These are phyloP conservation scores for Clonostachys byssicola DNA, from an alignment of 2,329 filamentous ascomycete genomes.

Conservation along the genomic window DNA sequence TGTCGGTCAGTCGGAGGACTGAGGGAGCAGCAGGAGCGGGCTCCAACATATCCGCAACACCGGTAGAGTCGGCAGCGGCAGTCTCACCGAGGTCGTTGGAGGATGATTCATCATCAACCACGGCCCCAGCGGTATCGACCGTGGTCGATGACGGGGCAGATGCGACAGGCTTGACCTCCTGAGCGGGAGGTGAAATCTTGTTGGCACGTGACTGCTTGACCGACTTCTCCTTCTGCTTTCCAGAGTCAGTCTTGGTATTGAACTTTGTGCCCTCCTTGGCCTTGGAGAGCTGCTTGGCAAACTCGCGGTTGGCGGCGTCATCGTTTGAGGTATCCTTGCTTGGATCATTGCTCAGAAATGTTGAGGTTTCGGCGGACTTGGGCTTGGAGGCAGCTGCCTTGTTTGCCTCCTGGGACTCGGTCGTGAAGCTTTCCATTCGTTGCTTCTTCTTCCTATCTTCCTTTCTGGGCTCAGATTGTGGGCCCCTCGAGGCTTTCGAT, in stretches of 20 bases:
- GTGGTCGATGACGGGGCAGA: conserved; percentile 68
- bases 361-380: conserved; percentile 14
- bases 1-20: conserved; percentile 72
- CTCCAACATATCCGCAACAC: conserved; percentile 91
- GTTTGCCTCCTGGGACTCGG: conserved; percentile 24
- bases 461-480: conserved; percentile 26
- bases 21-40: conserved; percentile 62
- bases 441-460: conserved; percentile 41
- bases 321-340: conserved; percentile 46
- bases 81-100: conserved; percentile 58
- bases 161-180: conserved; percentile 35
- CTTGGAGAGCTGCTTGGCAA: conserved; percentile 69
- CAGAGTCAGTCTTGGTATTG: conserved; percentile 44
- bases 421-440: conserved; percentile 33
- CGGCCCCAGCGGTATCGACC: conserved; percentile 60
- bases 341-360: conserved; percentile 17
- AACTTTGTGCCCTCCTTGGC: conserved; percentile 67
- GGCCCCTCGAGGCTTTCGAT: conserved; percentile 19
- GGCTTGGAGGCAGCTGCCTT: conserved; percentile 28
- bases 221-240: conserved; percentile 63
- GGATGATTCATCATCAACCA: conserved; percentile 66
- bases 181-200: conserved; percentile 37
- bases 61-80: conserved; percentile 53
- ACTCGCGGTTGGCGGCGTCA: conserved; percentile 66
- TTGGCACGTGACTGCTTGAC: conserved; percentile 65